phyloP scores from a whole-genome alignment of 169 alveolate species.

The Plasmodium inui region DNA sequence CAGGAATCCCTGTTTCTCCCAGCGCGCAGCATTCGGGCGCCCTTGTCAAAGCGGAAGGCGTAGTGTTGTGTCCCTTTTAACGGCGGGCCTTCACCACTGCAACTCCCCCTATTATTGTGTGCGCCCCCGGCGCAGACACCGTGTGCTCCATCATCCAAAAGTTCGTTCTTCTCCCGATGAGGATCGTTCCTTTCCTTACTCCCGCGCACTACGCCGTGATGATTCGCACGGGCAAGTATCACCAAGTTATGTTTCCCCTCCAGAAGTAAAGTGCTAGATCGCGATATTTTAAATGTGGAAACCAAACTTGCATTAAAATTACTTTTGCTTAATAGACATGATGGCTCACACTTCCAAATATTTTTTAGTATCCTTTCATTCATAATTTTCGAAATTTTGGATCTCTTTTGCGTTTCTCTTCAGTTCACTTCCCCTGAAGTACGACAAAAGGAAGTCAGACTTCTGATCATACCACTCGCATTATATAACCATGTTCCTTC shows the following conservation, averaged over 20 bases:
- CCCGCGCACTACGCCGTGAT: not conserved
- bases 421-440: constrained; percentile 15
- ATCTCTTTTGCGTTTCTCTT: not conserved
- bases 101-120: not conserved
- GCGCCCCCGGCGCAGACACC: not conserved
- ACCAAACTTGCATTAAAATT: not conserved
- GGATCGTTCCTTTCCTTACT: constrained; percentile 1
- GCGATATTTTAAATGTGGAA: constrained; percentile 18
- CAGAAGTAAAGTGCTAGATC: not conserved
- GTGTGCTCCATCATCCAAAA: not conserved
- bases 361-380: constrained; percentile 42
- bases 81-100: not conserved
- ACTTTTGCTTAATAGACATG: constrained; percentile 64
- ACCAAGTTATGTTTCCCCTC: not conserved
- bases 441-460: constrained; percentile 5
- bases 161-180: not conserved
- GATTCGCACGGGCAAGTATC: not conserved
- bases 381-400: constrained; percentile 27
- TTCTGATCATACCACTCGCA: constrained; percentile 6
- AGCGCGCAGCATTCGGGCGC: not conserved
- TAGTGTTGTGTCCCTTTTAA: not conserved
- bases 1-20: not conserved
- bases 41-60: not conserved
- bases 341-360: constrained; percentile 32
- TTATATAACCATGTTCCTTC: not conserved